These are phyloP conservation scores for Zasmidium citrigriseum DNA, from an alignment of 2,329 filamentous ascomycete species.

Conservation along the genomic window DNA sequence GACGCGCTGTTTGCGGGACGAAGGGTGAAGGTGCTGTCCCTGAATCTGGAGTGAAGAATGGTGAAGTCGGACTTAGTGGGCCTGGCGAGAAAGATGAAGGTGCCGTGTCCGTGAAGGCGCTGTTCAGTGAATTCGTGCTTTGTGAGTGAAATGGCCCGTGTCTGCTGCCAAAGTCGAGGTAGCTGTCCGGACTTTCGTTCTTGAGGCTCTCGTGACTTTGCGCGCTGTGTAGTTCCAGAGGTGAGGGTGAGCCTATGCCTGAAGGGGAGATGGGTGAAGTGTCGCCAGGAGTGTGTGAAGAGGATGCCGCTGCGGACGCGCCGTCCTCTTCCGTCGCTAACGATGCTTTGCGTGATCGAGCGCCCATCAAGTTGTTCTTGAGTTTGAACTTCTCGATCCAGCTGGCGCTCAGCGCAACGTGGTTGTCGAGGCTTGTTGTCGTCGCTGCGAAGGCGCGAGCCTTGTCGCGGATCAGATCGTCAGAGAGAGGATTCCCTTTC, in stretches of 20 bases:
- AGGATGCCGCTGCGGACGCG: conserved; percentile 57
- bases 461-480: conserved; percentile 82
- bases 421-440: conserved; percentile 69
- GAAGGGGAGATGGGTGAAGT: conserved; percentile 74
- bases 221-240: conserved; percentile 62
- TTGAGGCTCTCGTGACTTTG: conserved; percentile 71
- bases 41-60: conserved; percentile 77
- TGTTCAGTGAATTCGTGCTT: conserved; percentile 66
- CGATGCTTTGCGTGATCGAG: conserved; percentile 57
- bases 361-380: conserved; percentile 68
- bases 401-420: conserved; percentile 69
- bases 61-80: conserved; percentile 71
- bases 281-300: conserved; percentile 60
- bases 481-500: conserved; percentile 71
- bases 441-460: conserved; percentile 71
- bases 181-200: conserved; percentile 57
- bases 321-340: conserved; percentile 67
- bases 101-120: conserved; percentile 64
- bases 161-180: conserved; percentile 61
- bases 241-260: conserved; percentile 66
- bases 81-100: conserved; percentile 69
- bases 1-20: conserved; percentile 44
- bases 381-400: conserved; percentile 97
- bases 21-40: conserved; percentile 66
- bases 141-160: conserved; percentile 68